Base-by-base conservation (phyloP, 495 filamentous ascomycete genomes). In the Penicillium ucsense region DNA sequence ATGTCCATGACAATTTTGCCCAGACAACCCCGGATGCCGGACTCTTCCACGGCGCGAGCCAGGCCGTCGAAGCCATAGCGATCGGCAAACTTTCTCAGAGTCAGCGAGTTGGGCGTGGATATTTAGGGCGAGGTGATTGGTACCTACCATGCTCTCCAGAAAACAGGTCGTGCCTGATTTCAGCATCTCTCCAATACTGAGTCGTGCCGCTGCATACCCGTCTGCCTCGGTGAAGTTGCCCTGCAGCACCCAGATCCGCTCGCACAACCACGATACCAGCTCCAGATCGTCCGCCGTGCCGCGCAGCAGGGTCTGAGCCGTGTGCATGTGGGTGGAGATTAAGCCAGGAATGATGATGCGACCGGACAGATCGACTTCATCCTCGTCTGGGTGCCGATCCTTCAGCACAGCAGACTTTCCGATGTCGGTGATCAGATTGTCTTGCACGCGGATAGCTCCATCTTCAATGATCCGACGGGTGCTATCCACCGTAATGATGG, bases 111-210 rank as follows among this genome's bases (percentile, higher is more conserved):
- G 2, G 28, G 8, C 1, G 1, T 7, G 3, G 42, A 31, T 5
- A 6, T 6, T 3, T 30, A 8, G 12, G 20, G 20, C 20, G 20
- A 2, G 20, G 20, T 20, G 20, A 20, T 11, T 7, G 2, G 20
- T 42, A 52, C 55, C 30, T 35, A 68, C 65, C 73, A 76, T 75
- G 43, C 66, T 66, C 52, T 76, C 73, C 35, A 76, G 50, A 49
- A 76, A 76, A 51, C 70, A 74, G 35, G 73, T 76, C 7, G 73
- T 76, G 2, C 73, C 73, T 3, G 62, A 67, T 49, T 69, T 68
- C 46, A 76, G 52, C 73, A 75, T 76, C 50, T 76, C 72, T 1
- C 60, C 71, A 33, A 75, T 73, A 46, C 66, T 74, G 39, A 75
- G 46, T 28, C 64, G 43, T 3, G 72, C 73, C 2, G 72, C 72